Base-by-base conservation (phyloP, 768 basidiomycete species). In the Trametes villosa region DNA sequence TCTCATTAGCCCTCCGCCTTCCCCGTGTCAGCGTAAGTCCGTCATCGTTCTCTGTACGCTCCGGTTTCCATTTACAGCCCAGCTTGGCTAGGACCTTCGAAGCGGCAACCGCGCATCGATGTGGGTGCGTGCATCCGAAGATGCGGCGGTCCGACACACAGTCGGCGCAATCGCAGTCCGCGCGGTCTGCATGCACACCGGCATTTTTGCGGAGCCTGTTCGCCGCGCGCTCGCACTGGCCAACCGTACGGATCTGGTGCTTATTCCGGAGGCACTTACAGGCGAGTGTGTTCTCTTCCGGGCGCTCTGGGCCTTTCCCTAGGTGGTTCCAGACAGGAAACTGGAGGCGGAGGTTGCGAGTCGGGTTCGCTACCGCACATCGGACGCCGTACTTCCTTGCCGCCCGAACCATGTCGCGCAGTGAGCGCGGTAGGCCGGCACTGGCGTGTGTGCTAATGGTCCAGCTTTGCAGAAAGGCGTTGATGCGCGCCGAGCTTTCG, bases 261-360 rank as follows among this genome's bases (percentile, higher is more conserved):
- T 13, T 7, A 13, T 34, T 34, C 13, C 13, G 33, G 8, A 34
- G 13, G 33, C 33, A 34, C 33, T n/a, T n/a, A n/a, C 13, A 13
- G 33, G 33, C 33, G 13, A 13, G 13, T 34, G 33, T 34, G 8
- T 13, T 13, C 13, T 34, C 33, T 7, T 34, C 33, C 8, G 13
- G 33, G 7, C 33, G 7, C 33, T 13, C 33, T 13, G 7, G 33
- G 8, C 8, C 2, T 11, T 20, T 9, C 24, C 22, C 44, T 4
- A 45, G 7, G 29, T 53, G 53, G 9, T n/a, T 8, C 53, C 53
- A 53, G 22, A 53, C 31, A 11, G 53, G 53, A 17, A 53, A 26
- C 8, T 2, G 27, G 4, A n/a, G 9, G 3, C 27, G 12, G 6
- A 53, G n/a, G n/a, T n/a, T 9, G 38, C 40, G 11, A 11, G 12